Base-by-base conservation (phyloP, 1,139 yeast genomes). In the Blastobotrys persicus region DNA sequence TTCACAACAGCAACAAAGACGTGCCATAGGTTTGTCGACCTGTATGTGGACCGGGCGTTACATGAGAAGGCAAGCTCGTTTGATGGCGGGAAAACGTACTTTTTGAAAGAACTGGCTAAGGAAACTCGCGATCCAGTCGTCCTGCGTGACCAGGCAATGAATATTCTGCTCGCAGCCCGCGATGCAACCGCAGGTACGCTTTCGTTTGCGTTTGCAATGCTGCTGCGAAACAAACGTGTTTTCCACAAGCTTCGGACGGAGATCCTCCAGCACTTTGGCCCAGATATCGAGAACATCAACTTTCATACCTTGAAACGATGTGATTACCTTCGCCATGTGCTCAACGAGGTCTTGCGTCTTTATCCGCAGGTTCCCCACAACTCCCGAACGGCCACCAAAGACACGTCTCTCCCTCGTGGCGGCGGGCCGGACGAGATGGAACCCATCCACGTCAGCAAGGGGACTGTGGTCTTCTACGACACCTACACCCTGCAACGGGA, bases 331-430 rank as follows among this genome's bases (percentile, higher is more conserved):
- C 75, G 72, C 57, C 72, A 69, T 49, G 76, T 78, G 39, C 59
- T 79, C 43, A 77, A 76, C 55, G 84, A 79, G 65, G 69, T 69
- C 2, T 71, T 79, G 53, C 70, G 84, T 53, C 64, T 79, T 55
- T 79, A 78, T 57, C 83, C 84, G 7, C 71, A 78, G 9, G 84
- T 79, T 26, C 83, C 84, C 20, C 60, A 71, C 40, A 79, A 78
- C 59, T 76, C 75, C 63, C 70, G 84, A 55, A 68, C 71, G 37
- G 74, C 80, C 18, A 67, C 70, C 6, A 55, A 63, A 20, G 68
- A 67, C 46, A 63, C 67, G 5, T 49, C 55, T 17, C 55, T 65
- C 23, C 68, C 68, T 7, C 48, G 55, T 1, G 68, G 68, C 12
- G 73, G 70, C 17, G 78, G 80, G 2, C 58, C 66, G 3, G 73